A percentile compares a stretch with the other conserved stretches of the same genome.
phyloP scores from a whole-genome alignment of 75 land plant species.

The Pseudotsuga menziesii region DNA sequence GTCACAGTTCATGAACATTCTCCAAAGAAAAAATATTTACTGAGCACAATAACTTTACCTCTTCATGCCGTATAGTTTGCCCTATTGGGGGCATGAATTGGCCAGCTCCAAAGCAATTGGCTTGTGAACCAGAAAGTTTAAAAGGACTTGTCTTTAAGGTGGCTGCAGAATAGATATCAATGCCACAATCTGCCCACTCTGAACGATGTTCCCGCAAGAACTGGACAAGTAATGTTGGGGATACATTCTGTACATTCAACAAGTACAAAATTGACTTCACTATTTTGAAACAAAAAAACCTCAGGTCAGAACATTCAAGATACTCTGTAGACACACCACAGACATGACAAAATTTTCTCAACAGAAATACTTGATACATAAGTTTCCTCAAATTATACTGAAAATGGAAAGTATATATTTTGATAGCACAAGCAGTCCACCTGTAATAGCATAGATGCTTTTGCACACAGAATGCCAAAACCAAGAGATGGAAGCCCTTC shows the following conservation, averaged over 20 bases:
- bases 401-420: no score
- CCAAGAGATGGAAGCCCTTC: constrained; percentile 15
- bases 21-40: no score
- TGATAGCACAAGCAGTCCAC: constrained; percentile 6
- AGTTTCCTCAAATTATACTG: not conserved
- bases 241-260: constrained; percentile 56
- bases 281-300: no score
- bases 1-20: no score
- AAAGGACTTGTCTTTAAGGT: constrained; percentile 46
- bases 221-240: constrained; percentile 79
- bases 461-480: constrained; percentile 42
- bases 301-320: no score
- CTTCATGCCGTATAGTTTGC: constrained; percentile 45
- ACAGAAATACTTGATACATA: not conserved
- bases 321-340: no score
- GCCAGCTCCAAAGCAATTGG: constrained; percentile 27
- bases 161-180: constrained; percentile 76
- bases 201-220: constrained; percentile 88
- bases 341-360: no score
- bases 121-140: constrained; percentile 41
- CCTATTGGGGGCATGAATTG: constrained; percentile 74
- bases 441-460: constrained; percentile 46
- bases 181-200: constrained; percentile 78
- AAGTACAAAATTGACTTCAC: not conserved
- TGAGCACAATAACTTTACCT: no score